Base-by-base conservation (phyloP, 2,329 filamentous ascomycete species). In the Herpomyces periplanetae region DNA sequence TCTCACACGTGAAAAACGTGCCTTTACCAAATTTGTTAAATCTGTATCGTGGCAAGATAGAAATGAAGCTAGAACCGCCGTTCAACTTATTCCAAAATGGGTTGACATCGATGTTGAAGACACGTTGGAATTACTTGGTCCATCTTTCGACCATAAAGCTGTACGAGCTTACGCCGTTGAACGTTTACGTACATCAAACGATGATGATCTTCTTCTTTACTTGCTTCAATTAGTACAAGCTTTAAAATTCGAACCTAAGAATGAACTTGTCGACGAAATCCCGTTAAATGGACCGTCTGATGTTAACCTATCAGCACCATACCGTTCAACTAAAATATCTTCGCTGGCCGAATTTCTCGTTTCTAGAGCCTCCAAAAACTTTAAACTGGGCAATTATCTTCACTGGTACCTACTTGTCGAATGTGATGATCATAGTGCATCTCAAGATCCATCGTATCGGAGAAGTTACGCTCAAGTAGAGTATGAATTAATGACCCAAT, bases 391-490 rank as follows among this genome's bases (percentile, higher is more conserved):
- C 12, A 96, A 85, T 34, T 87, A 84, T 39, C 55, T 96, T 20
- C 68, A 88, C 36, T 96, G 80, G 80, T 96, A 91, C 36, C 48
- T 96, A 2, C 88, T 88, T 59, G 80, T 96, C 1, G 84, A 96
- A 39, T 84, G 73, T 28, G 69, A 84, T 28, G 75, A 88, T 34
- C 38, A 41, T 15, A 71, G 63, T 27, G 55, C 57, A 3, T 62
- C 69, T 16, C 66, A 73, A 28, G 50, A 57, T 10, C 46, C 54
- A 3, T 56, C 60, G 22, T 63, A 75, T 32, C 62, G 66, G 17
- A 65, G 66, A 25, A 56, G 91, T 8, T 96, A 87, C 37, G 62
- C 66, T 11, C 71, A 75, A 29, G 66, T 96, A 5, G 73, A 80
- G 23, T 96, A 71, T 31, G 69, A 91, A 32, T 96, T 91, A 36